Conservation (phyloP, 2,329 filamentous ascomycete species). For the Fusarium nelsonii region DNA sequence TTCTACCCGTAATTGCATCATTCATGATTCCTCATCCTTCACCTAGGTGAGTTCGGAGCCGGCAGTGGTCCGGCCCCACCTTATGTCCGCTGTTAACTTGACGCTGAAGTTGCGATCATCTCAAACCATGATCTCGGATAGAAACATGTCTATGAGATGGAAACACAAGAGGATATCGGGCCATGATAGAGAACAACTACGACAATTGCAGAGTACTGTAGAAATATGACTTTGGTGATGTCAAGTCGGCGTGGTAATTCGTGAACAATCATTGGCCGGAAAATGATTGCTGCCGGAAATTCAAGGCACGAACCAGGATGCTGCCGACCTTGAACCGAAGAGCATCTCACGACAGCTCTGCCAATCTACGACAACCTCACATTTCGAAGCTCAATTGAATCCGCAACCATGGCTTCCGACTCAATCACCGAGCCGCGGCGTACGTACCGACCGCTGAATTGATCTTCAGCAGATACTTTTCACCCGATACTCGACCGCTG, state of each 20-base stretch:
- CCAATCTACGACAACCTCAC: slow-evolving; percentile 47
- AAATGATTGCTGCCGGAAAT: slow-evolving; percentile 42
- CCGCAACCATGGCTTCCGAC: slow-evolving; percentile 54
- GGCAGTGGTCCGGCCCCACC: slow-evolving; percentile 34
- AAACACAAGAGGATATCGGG: rapidly evolving
- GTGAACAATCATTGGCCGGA: slow-evolving; percentile 37
- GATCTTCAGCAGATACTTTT: slow-evolving; percentile 18
- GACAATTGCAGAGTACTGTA: background rate
- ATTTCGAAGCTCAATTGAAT: slow-evolving; percentile 53
- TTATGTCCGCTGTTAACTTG: slow-evolving; percentile 6
- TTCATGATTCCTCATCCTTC: background rate
- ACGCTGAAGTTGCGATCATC: slow-evolving; percentile 17
- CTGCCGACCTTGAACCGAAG: slow-evolving; percentile 50
- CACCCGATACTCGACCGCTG: slow-evolving; percentile 37
- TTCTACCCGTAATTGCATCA: background rate
- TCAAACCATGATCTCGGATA: background rate
- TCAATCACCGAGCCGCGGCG: slow-evolving; percentile 55
- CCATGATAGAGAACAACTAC: too few species aligned
- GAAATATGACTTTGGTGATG: background rate
- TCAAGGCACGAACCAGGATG: slow-evolving; percentile 44
- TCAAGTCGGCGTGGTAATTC: slow-evolving; percentile 46
- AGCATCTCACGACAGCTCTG: slow-evolving; percentile 48
- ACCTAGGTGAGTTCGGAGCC: slow-evolving; percentile 5
- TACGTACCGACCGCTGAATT: slow-evolving; percentile 47
- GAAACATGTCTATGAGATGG: rapidly evolving